Conservation (phyloP, 176 grass and related monocot genomes). For the Oryza brachyantha region DNA sequence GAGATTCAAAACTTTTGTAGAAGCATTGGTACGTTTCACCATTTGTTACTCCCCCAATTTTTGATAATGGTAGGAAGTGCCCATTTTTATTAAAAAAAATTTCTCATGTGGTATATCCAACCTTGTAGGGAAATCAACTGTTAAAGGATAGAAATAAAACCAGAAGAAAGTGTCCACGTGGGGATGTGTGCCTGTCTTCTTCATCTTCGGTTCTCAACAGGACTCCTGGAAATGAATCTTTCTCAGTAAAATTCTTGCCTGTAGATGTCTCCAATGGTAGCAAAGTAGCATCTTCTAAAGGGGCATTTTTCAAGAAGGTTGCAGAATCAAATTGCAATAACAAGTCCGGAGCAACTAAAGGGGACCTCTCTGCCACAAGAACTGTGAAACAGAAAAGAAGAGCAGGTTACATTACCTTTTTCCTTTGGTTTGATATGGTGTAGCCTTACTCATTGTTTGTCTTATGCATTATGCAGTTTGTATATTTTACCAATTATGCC, state of each 20-base stretch:
- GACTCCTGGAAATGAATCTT: slow-evolving; percentile 53
- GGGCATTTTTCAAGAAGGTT: slow-evolving; percentile 49
- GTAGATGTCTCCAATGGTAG: slow-evolving; percentile 54
- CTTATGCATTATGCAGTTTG: slow-evolving; percentile 14
- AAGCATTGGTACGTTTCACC: slow-evolving; percentile 70
- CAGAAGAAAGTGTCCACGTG: slow-evolving; percentile 73
- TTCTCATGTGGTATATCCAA: slow-evolving; percentile 20
- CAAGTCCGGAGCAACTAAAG: slow-evolving; percentile 49
- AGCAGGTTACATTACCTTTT: slow-evolving; percentile 50
- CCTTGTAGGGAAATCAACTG: slow-evolving; percentile 81
- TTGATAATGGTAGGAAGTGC: not conserved
- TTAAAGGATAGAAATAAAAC: slow-evolving; percentile 92
- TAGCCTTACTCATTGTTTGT: slow-evolving; percentile 23
- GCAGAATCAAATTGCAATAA: slow-evolving; percentile 55
- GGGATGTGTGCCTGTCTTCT: slow-evolving; percentile 56
- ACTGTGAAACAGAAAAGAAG: slow-evolving; percentile 87
- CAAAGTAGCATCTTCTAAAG: slow-evolving; percentile 63
- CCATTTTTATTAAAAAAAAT: no score
- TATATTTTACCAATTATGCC: slow-evolving; percentile 2
- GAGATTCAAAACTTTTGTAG: slow-evolving; percentile 99
- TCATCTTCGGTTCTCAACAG: slow-evolving; percentile 45
- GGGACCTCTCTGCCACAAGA: slow-evolving; percentile 68
- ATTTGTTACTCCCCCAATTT: slow-evolving; percentile 8
- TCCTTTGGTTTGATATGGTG: slow-evolving; percentile 26
- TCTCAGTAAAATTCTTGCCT: slow-evolving; percentile 50